These are phyloP conservation scores for Primulina eburnea DNA, from an alignment of 257 asterid genomes.

Conservation along the genomic window DNA sequence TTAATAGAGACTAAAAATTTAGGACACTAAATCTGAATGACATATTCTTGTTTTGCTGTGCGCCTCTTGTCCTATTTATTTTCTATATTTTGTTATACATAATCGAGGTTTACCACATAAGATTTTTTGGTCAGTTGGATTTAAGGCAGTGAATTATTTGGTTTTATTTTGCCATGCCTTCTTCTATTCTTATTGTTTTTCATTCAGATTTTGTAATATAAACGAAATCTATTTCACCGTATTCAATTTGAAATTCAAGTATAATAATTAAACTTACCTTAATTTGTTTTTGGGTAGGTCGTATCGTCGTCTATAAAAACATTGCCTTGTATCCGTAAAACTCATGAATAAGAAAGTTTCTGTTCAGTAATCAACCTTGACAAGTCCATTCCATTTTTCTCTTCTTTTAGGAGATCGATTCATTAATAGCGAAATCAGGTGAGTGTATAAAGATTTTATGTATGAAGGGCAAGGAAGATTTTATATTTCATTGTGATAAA, in stretches of 20 bases:
- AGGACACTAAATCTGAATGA: background rate
- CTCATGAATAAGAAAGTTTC: background rate
- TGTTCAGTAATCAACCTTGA: background rate
- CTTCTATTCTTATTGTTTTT: background rate
- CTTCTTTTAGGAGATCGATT: background rate
- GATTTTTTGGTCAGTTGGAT: background rate
- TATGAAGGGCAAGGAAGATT: background rate
- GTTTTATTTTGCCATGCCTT: background rate
- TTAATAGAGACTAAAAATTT: no score
- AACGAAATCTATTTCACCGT: background rate
- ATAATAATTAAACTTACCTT: background rate
- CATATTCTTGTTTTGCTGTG: background rate
- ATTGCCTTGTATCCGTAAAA: background rate
- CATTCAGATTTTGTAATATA: background rate
- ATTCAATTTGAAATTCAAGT: background rate
- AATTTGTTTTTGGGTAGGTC: background rate
- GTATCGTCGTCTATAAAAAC: background rate
- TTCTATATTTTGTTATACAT: background rate
- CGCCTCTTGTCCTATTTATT: background rate
- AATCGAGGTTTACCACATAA: background rate
- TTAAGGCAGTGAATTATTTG: background rate
- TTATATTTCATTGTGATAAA: background rate
- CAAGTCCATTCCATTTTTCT: background rate
- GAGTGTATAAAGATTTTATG: background rate
- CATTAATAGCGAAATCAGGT: background rate